These are phyloP conservation scores for Verticillium dahliae DNA, from an alignment of 2,329 filamentous ascomycete genomes.

Conservation along the genomic window DNA sequence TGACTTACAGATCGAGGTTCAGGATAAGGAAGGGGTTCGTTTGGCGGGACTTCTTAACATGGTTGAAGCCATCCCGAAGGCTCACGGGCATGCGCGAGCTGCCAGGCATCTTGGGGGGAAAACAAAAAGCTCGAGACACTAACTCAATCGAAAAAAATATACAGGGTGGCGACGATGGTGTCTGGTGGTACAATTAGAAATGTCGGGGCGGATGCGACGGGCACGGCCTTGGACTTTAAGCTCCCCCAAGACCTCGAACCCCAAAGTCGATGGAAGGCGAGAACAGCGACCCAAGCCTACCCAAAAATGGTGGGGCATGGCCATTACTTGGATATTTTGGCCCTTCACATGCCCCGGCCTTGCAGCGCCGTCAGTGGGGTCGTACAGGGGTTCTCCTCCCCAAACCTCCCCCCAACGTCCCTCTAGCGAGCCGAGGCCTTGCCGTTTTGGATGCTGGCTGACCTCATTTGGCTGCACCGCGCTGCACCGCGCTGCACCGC, in stretches of 20 bases:
- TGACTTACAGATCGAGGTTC: slow-evolving; percentile 62
- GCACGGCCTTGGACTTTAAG: slow-evolving; percentile 1
- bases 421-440: background rate
- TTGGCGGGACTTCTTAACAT: slow-evolving; percentile 50
- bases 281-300: background rate
- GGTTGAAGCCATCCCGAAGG: slow-evolving; percentile 59
- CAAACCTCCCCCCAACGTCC: background rate
- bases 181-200: slow-evolving; percentile 1
- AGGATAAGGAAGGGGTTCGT: slow-evolving; percentile 51
- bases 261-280: background rate
- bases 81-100: slow-evolving; percentile 66
- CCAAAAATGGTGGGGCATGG: slow-evolving; percentile 13
- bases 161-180: background rate
- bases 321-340: slow-evolving; percentile 13
- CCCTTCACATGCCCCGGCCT: slow-evolving; percentile 1
- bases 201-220: slow-evolving; percentile 2
- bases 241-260: background rate
- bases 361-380: background rate
- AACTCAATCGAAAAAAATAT: background rate
- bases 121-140: background rate
- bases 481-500: background rate
- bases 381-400: background rate
- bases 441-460: background rate
- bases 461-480: background rate
- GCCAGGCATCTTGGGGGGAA: slow-evolving; percentile 46